Conservation (phyloP, 306 rosid species). For the Fagus sylvatica region DNA sequence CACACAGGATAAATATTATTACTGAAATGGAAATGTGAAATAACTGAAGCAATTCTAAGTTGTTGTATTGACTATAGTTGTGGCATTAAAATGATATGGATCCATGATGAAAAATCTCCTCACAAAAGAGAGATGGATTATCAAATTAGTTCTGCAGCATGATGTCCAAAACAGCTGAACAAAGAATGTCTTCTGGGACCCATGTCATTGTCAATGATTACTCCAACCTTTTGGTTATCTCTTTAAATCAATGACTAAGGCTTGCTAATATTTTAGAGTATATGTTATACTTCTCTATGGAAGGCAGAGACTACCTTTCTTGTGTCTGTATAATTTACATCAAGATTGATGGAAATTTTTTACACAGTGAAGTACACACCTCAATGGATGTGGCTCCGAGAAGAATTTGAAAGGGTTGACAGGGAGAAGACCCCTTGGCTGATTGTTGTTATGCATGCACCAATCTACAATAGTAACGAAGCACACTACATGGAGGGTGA, state of each 20-base stretch:
- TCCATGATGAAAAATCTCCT: not conserved
- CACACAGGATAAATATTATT: not conserved
- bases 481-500: conserved; percentile 97
- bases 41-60: not conserved
- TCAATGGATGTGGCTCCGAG: conserved; percentile 68
- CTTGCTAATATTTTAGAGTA: not conserved
- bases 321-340: not conserved
- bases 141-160: not conserved
- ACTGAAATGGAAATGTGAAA: not conserved
- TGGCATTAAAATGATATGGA: not conserved
- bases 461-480: conserved; percentile 77
- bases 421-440: conserved; percentile 97
- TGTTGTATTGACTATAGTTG: not conserved
- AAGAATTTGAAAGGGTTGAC: conserved; percentile 71
- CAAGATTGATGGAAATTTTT: not conserved
- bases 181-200: not conserved
- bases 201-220: not conserved
- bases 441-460: conserved; percentile 87
- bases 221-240: not conserved
- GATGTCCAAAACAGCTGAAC: not conserved
- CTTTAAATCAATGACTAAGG: not conserved
- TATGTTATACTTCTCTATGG: not conserved
- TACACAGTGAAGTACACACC: conserved; percentile 89
- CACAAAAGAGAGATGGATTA: not conserved
- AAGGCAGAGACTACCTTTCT: not conserved